phyloP scores from a whole-genome alignment of 2,329 filamentous ascomycete species.

The Trematosphaeria pertusa region DNA sequence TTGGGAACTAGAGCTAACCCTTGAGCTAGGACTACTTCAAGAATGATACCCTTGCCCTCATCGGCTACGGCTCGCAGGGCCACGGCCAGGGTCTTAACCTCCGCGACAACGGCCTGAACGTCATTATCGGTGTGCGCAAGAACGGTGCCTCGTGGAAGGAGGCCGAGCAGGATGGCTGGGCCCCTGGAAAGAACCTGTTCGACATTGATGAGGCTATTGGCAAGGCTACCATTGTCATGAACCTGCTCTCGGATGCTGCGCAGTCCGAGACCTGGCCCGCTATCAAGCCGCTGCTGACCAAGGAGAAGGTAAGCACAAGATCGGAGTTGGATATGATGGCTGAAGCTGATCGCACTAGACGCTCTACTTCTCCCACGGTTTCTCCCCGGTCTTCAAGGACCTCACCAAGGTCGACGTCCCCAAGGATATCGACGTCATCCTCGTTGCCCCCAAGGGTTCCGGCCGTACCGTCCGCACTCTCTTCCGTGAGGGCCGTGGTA shows the following conservation, averaged over 20 bases:
- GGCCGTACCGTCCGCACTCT: conserved; percentile 97
- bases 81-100: conserved; percentile 99
- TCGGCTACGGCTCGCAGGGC: conserved; percentile 97
- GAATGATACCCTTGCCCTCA: conserved; percentile 98
- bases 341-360: conserved; percentile 64
- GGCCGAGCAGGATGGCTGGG: conserved; percentile 95
- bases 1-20: conserved; percentile 33
- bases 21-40: conserved; percentile 91
- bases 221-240: conserved; percentile 97
- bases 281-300: conserved; percentile 97
- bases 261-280: conserved; percentile 98
- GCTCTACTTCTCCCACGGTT: conserved; percentile 99
- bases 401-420: conserved; percentile 98
- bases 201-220: conserved; percentile 96
- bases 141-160: conserved; percentile 98
- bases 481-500: conserved; percentile 98
- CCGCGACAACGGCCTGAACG: conserved; percentile 98
- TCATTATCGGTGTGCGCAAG: conserved; percentile 98
- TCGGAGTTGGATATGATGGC: conserved; percentile 27
- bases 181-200: conserved; percentile 98
- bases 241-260: conserved; percentile 95
- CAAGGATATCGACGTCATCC: conserved; percentile 96
- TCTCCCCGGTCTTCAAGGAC: conserved; percentile 99
- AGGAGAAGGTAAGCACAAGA: conserved; percentile 80
- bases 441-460: conserved; percentile 98